A percentile compares a stretch with the other conserved stretches of the same genome.
These are phyloP conservation scores for Hura crepitans DNA, from an alignment of 441 rosid species.

Conservation along the genomic window DNA sequence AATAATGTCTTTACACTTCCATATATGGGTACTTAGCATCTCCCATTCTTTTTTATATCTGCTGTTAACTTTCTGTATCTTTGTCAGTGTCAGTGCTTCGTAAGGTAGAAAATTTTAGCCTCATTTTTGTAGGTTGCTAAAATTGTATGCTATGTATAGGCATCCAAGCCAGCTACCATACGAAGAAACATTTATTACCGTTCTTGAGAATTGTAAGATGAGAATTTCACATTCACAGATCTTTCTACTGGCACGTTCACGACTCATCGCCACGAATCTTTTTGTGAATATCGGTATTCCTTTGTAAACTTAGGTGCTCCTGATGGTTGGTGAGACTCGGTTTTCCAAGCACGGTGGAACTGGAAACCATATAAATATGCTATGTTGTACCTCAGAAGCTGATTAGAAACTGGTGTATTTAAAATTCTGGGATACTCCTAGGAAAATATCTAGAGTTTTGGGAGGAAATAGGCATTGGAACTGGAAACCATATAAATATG, in stretches of 20 bases:
- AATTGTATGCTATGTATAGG: conserved; percentile 16
- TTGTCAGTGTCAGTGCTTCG: conserved; percentile 13
- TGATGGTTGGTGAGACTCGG: too few species aligned
- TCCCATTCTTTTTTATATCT: not conserved
- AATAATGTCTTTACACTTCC: not conserved
- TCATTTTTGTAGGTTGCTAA: not conserved
- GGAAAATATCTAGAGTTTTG: too few species aligned
- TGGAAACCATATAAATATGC: too few species aligned
- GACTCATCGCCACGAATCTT: not conserved
- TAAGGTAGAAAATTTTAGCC: not conserved
- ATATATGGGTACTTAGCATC: not conserved
- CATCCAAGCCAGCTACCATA: not conserved
- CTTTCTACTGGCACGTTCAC: too few species aligned
- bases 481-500: too few species aligned
- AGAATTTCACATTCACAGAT: too few species aligned
- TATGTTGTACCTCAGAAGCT: too few species aligned
- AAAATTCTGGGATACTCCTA: not conserved
- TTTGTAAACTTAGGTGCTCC: too few species aligned
- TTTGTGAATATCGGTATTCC: not conserved
- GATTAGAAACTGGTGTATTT: too few species aligned
- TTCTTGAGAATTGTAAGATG: not conserved
- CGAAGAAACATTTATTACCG: not conserved
- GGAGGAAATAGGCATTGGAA: too few species aligned
- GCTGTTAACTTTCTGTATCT: not conserved
- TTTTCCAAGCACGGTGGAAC: not conserved